These are phyloP conservation scores for Wickerhamiella sergipiensis DNA, from an alignment of 805 yeast species.

Conservation along the genomic window DNA sequence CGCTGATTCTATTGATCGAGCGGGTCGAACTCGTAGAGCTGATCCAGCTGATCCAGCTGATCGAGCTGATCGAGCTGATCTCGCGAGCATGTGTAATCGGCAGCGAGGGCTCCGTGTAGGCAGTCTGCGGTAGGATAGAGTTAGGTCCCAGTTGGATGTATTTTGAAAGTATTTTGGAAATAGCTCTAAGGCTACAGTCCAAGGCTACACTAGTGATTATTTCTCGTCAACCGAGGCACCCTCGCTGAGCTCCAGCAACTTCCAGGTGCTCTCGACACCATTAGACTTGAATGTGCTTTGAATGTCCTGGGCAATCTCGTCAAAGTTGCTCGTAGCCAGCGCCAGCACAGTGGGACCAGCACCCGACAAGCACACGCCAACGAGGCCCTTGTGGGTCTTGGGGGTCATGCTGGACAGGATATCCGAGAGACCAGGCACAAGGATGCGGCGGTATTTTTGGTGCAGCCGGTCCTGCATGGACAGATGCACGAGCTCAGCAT, in stretches of 20 bases:
- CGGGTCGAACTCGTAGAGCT: not conserved
- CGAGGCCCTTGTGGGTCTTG: slow-evolving; percentile 61
- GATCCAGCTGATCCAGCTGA: not conserved
- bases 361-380: slow-evolving; percentile 92
- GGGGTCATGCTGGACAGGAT: slow-evolving; percentile 74
- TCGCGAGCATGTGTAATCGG: not conserved
- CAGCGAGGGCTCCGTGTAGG: too few relatives aligned
- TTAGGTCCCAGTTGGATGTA: too few relatives aligned
- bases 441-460: slow-evolving; percentile 88
- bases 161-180: too few relatives aligned
- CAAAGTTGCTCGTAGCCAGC: slow-evolving; percentile 80
- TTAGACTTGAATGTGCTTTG: slow-evolving; percentile 53
- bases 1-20: not conserved
- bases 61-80: not conserved
- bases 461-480: slow-evolving; percentile 96
- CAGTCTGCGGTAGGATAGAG: too few relatives aligned
- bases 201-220: not conserved
- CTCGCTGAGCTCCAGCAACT: slow-evolving; percentile 68
- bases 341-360: slow-evolving; percentile 97
- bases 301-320: slow-evolving; percentile 65
- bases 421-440: slow-evolving; percentile 82
- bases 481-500: slow-evolving; percentile 69
- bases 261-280: slow-evolving; percentile 63
- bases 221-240: slow-evolving; percentile 34
- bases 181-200: too few relatives aligned